Base-by-base conservation (phyloP, 2,329 filamentous ascomycete genomes). In the Aureobasidium melanogenum region DNA sequence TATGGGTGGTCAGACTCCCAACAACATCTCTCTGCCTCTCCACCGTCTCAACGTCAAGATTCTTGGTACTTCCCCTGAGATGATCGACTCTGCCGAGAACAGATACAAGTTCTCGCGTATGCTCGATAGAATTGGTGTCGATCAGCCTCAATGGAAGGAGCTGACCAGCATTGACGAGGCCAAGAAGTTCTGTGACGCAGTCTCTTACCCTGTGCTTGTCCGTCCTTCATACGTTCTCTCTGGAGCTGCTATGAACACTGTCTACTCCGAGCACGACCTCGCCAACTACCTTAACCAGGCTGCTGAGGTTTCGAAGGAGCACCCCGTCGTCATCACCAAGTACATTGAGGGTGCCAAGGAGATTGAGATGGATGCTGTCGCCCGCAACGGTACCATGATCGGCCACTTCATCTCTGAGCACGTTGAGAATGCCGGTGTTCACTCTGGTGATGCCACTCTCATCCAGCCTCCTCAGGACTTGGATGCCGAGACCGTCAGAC, bases 341-440 rank as follows among this genome's bases (percentile, higher is more conserved):
- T 99, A 97, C 77, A 97, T 99, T 67, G 94, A 99, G 80, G 94
- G 96, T 67, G 94, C 94, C 66, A 97, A 99, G 81, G 94, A 99
- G 75, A 97, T 99, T 65, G 94, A 99, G 76, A 97, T 99, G 94
- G 94, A 99, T 69, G 94, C 94, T 43, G 94, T 99, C 47, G 94
- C 93, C 59, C 88, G 87, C 69, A 88, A 95, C 67, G 94, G 94
- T 71, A 87, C 84, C 60, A 88, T 97, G 76, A 85, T 97, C 62
- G 91, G 93, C 14, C 94, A 97, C 74, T 97, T 97, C 76, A 90
- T 99, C 71, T 97, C 93, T 0, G 94, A 99, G 80, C 94, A 99
- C 74, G 94, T 99, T 44, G 94, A 99, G 76, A 97, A 97, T 69
- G 94, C 94, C 22, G 94, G 94, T 80, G 94, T 99, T 10, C 94